Evolutionary conservation across 129 eudicot genomes (phyloP).

Genomic region (Dittrichia graveolens): DNA sequence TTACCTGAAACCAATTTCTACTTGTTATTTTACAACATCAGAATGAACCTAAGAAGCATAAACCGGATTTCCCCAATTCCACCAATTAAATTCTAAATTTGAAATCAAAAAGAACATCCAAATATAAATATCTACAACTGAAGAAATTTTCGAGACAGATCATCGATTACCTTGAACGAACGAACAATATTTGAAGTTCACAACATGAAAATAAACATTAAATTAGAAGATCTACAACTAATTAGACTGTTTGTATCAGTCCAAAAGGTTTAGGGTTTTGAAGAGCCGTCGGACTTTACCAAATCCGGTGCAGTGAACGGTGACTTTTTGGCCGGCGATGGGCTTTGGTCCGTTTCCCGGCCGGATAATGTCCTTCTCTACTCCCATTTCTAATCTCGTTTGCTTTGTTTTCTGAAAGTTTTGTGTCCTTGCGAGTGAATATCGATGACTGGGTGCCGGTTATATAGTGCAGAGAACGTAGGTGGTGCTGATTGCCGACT

Average conservation of each 20-base stretch:
- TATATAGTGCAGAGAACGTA: slow-evolving; percentile 3
- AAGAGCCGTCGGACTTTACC: slow-evolving; percentile 41
- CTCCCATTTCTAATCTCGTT: slow-evolving; percentile 57
- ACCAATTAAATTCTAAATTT: neutral
- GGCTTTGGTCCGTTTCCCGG: slow-evolving; percentile 91
- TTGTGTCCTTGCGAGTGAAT: slow-evolving; percentile 2
- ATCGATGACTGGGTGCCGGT: neutral
- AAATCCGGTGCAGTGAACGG: slow-evolving; percentile 96
- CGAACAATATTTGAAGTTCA: neutral
- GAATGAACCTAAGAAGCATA: neutral
- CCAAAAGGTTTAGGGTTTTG: slow-evolving; percentile 32
- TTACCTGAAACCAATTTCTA: slow-evolving; percentile 52
- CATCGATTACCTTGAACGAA: neutral
- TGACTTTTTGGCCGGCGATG: slow-evolving; percentile 70
- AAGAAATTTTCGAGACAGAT: neutral
- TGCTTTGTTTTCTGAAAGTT: slow-evolving; percentile 4
- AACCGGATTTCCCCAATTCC: neutral
- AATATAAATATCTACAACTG: slow-evolving; percentile 6
- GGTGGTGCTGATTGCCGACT: neutral
- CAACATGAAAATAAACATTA: neutral
- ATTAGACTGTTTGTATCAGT: neutral
- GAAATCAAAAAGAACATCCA: neutral
- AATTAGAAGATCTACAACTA: neutral
- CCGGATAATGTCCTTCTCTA: slow-evolving; percentile 71
- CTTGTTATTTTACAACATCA: neutral